These are phyloP conservation scores for Wickerhamomyces mucosus DNA, from an alignment of 805 yeast genomes.

Conservation along the genomic window DNA sequence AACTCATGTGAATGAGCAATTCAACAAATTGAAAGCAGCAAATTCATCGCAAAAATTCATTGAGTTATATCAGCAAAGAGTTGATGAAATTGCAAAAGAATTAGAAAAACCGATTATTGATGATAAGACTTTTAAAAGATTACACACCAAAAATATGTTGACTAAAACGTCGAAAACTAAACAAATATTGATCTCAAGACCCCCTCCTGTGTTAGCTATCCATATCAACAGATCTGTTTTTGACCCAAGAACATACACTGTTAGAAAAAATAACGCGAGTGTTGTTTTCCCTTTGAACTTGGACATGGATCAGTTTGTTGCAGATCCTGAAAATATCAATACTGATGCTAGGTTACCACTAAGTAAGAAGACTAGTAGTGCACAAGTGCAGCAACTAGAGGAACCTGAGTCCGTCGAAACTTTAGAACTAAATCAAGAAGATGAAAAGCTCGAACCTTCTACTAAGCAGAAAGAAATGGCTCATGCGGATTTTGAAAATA, in stretches of 20 bases:
- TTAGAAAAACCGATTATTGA: constrained; percentile 59
- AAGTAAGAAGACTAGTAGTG: constrained; percentile 33
- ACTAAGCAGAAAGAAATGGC: constrained; percentile 1
- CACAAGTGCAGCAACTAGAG: constrained; percentile 15
- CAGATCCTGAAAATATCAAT: constrained; percentile 59
- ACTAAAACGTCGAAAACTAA: constrained; percentile 74
- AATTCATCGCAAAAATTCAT: constrained; percentile 21
- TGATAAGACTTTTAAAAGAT: constrained; percentile 66
- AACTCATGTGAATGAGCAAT: constrained; percentile 35
- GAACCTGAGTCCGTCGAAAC: constrained; percentile 8
- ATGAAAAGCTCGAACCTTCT: constrained; percentile 7
- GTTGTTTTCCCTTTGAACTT: constrained; percentile 68
- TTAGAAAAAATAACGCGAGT: constrained; percentile 74
- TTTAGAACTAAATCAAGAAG: constrained; percentile 2
- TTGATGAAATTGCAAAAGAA: constrained; percentile 40
- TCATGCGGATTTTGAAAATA: constrained; percentile 1
- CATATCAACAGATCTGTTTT: constrained; percentile 92
- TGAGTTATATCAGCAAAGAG: constrained; percentile 32
- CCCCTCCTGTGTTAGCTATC: constrained; percentile 73
- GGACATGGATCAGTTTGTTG: constrained; percentile 61
- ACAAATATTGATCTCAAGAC: constrained; percentile 70
- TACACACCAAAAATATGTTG: constrained; percentile 68
- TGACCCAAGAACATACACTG: constrained; percentile 76
- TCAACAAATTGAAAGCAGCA: constrained; percentile 19
- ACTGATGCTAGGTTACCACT: constrained; percentile 74